Evolutionary conservation across 2,329 filamentous ascomycete genomes (phyloP).

Genomic region (Raffaelea deltoideospora): DNA sequence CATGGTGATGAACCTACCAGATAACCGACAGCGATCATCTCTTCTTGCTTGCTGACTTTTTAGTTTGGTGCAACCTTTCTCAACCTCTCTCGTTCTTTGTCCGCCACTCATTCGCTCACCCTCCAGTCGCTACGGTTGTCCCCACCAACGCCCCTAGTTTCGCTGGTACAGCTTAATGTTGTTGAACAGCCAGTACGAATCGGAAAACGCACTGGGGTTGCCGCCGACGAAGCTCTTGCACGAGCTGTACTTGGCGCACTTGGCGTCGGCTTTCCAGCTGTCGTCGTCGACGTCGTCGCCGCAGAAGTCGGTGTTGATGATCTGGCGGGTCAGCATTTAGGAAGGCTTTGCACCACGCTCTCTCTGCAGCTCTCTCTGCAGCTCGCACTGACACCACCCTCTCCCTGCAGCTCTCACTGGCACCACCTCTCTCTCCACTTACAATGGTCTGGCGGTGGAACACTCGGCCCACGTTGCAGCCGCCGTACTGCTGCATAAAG

Average conservation of each 20-base stretch:
- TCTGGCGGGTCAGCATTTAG: conserved; percentile 4
- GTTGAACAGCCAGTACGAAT: conserved; percentile 44
- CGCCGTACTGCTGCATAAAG: conserved; percentile 13
- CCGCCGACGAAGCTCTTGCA: conserved; percentile 41
- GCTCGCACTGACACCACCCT: no score
- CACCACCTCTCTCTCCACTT: no score
- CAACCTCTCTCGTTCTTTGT: no score
- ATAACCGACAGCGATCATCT: no score
- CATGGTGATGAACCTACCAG: no score
- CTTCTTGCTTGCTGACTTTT: no score
- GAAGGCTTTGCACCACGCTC: background rate
- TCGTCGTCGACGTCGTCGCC: conserved; percentile 11
- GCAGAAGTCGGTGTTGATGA: conserved; percentile 17
- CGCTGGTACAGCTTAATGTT: conserved; percentile 27
- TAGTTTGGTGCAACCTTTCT: no score
- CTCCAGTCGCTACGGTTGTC: no score
- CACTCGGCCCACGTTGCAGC: conserved; percentile 38
- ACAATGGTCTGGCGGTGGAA: conserved; percentile 43
- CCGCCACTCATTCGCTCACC: no score
- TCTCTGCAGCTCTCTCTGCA: no score
- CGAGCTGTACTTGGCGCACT: conserved; percentile 9
- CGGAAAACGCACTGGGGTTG: conserved; percentile 38
- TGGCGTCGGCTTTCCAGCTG: conserved; percentile 7
- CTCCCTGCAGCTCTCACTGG: no score
- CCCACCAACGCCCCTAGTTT: no score